A percentile compares a stretch with the other conserved stretches of the same genome.
Evolutionary conservation across 805 yeast species (phyloP).

Genomic region (Wickerhamiella azyma): DNA sequence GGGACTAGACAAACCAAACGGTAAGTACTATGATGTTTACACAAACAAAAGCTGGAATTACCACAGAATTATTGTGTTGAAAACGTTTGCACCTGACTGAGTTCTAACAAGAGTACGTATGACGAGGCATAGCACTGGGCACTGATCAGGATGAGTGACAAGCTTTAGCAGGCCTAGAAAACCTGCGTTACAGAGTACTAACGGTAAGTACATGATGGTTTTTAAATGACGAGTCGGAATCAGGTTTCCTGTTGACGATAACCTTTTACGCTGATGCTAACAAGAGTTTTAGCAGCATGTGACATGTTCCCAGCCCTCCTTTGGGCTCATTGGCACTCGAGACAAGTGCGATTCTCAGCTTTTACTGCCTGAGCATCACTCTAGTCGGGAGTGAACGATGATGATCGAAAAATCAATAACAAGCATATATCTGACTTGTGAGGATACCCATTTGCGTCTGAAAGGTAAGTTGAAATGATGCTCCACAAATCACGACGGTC

Average conservation of each 20-base stretch:
- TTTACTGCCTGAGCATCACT: background rate
- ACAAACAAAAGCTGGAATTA: slow-evolving; percentile 97
- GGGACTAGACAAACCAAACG: slow-evolving; percentile 13
- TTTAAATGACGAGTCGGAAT: slow-evolving; percentile 98
- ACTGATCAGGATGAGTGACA: slow-evolving; percentile 92
- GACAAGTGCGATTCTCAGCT: background rate
- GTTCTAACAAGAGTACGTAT: slow-evolving; percentile 23
- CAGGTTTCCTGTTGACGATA: slow-evolving; percentile 93
- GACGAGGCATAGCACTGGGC: slow-evolving; percentile 99
- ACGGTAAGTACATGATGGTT: slow-evolving; percentile 33
- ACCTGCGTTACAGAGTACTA: slow-evolving; percentile 73
- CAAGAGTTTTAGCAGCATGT: slow-evolving; percentile 1
- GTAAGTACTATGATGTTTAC: slow-evolving; percentile 27
- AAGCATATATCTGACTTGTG: slow-evolving; percentile 98
- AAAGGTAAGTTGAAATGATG: slow-evolving; percentile 37
- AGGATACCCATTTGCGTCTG: slow-evolving; percentile 48
- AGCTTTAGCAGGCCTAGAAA: slow-evolving; percentile 96
- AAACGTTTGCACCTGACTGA: slow-evolving; percentile 34
- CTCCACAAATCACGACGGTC: slow-evolving; percentile 63
- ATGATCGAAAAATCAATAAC: slow-evolving; percentile 64
- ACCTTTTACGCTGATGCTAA: slow-evolving; percentile 46
- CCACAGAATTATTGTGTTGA: slow-evolving; percentile 87
- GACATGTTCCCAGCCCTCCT: no score
- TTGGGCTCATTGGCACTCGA: background rate
- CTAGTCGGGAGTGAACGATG: slow-evolving; percentile 15